Percentiles rank a stretch among this genome's conserved stretches.
These are phyloP conservation scores for Eremothecium coryli DNA, from an alignment of 1,139 yeast species.

Conservation along the genomic window DNA sequence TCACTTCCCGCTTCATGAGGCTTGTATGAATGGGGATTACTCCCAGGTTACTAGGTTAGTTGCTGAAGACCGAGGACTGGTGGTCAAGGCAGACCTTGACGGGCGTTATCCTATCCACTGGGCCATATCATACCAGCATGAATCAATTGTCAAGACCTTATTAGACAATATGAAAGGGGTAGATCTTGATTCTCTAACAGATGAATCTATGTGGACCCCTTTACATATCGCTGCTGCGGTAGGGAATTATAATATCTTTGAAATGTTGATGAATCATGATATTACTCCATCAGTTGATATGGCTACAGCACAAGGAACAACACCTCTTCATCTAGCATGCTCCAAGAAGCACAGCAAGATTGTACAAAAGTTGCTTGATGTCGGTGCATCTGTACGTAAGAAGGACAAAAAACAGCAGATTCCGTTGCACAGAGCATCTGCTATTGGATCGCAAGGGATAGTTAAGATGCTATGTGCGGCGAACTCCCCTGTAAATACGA, in stretches of 20 bases:
- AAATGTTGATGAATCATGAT: conserved; percentile 34
- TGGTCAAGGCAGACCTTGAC: conserved; percentile 47
- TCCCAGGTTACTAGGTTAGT: conserved; percentile 19
- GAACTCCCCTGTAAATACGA: conserved; percentile 56
- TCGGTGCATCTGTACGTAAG: conserved; percentile 51
- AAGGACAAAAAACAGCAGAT: conserved; percentile 61
- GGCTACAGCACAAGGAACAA: conserved; percentile 56
- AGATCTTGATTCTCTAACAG: conserved; percentile 61
- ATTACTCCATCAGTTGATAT: conserved; percentile 42
- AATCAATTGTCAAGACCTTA: conserved; percentile 38
- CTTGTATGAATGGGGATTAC: conserved; percentile 27
- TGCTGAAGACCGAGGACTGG: conserved; percentile 11
- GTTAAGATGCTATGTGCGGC: conserved; percentile 38
- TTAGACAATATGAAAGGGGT: conserved; percentile 29
- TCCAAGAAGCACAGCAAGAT: conserved; percentile 53
- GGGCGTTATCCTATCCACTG: conserved; percentile 80
- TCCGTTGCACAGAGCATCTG: conserved; percentile 77
- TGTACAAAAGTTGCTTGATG: conserved; percentile 43
- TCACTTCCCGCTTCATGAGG: conserved; percentile 24
- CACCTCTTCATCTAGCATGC: conserved; percentile 68
- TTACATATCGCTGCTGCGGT: conserved; percentile 72
- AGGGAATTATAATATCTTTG: conserved; percentile 52
- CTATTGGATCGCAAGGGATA: conserved; percentile 57
- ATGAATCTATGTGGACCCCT: conserved; percentile 83
- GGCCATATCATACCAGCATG: conserved; percentile 66